Conservation (phyloP, 2,329 filamentous ascomycete species). For the Pseudopithomyces chartarum region DNA sequence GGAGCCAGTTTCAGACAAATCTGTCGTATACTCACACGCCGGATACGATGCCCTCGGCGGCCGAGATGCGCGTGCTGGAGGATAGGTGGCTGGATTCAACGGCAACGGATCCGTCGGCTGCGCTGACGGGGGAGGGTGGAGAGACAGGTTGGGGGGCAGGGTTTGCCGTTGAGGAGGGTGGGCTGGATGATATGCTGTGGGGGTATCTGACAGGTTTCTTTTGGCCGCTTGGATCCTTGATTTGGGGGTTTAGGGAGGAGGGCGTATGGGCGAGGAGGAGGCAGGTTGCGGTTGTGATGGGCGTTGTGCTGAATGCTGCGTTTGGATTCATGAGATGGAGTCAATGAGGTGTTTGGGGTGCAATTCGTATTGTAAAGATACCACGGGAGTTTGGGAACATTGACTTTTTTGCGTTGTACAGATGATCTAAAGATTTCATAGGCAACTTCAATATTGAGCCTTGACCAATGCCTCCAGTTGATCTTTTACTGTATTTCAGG, state of each 20-base stretch:
- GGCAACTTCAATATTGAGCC: too few relatives aligned
- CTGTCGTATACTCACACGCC: constrained; percentile 82
- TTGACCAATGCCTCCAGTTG: too few relatives aligned
- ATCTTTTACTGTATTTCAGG: too few relatives aligned
- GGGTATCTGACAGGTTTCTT: constrained; percentile 93
- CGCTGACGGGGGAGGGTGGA: constrained; percentile 37
- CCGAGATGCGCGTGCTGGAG: constrained; percentile 77
- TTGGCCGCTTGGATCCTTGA: constrained; percentile 85
- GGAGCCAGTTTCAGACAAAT: constrained; percentile 86
- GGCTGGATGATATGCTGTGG: constrained; percentile 83
- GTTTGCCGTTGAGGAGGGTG: constrained; percentile 61
- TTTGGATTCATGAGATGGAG: constrained; percentile 73
- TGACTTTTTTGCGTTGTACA: too few relatives aligned
- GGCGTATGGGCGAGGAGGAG: constrained; percentile 84
- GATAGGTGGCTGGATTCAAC: constrained; percentile 84
- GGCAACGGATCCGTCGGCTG: constrained; percentile 53
- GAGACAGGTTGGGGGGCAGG: constrained; percentile 55
- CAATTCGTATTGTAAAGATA: too few relatives aligned
- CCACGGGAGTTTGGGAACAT: too few relatives aligned
- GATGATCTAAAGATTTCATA: too few relatives aligned
- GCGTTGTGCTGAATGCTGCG: constrained; percentile 76
- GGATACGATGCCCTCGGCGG: constrained; percentile 83
- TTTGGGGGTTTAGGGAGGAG: constrained; percentile 85
- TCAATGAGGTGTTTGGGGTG: constrained; percentile 30
- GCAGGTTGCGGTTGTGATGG: constrained; percentile 84